Evolutionary conservation across 139 green algal species (phyloP).

Genomic region (Coccomyxa sp.): DNA sequence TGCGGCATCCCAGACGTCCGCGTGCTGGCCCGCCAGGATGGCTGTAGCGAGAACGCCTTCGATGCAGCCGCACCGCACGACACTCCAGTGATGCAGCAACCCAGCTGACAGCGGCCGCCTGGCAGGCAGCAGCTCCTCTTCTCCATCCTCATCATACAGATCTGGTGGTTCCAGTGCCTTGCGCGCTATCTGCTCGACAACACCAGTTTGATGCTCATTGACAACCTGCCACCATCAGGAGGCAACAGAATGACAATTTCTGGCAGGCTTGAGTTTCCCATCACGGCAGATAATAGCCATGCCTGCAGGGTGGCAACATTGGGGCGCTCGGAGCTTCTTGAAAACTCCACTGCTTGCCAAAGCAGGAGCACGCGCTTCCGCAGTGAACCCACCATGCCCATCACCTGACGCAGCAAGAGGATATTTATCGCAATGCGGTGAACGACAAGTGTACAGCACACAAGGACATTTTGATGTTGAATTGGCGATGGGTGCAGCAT

Average conservation of each 20-base stretch:
- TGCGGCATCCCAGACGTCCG: conserved; percentile 71
- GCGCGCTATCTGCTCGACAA: conserved; percentile 14
- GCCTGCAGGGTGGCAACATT: conserved; percentile 36
- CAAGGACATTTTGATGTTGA: too few species aligned
- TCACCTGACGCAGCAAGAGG: conserved; percentile 29
- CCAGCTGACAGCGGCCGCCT: neutral
- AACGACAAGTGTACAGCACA: neutral
- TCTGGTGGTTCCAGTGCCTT: conserved; percentile 50
- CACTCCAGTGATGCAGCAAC: conserved; percentile 25
- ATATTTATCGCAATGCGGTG: neutral
- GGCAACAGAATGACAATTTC: neutral
- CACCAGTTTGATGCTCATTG: neutral
- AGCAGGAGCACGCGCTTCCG: conserved; percentile 71
- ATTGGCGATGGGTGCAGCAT: too few species aligned
- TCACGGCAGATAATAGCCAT: neutral
- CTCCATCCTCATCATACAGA: conserved; percentile 8
- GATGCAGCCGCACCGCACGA: conserved; percentile 36
- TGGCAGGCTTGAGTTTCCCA: too few species aligned
- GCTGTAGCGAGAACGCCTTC: conserved; percentile 43
- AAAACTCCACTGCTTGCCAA: conserved; percentile 63
- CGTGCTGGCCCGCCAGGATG: conserved; percentile 42
- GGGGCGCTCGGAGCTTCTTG: conserved; percentile 24
- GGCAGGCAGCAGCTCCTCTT: neutral
- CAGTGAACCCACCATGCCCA: conserved; percentile 47
- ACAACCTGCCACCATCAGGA: neutral